phyloP scores from a whole-genome alignment of 306 rosid genomes.

The Lathyrus sativus region DNA sequence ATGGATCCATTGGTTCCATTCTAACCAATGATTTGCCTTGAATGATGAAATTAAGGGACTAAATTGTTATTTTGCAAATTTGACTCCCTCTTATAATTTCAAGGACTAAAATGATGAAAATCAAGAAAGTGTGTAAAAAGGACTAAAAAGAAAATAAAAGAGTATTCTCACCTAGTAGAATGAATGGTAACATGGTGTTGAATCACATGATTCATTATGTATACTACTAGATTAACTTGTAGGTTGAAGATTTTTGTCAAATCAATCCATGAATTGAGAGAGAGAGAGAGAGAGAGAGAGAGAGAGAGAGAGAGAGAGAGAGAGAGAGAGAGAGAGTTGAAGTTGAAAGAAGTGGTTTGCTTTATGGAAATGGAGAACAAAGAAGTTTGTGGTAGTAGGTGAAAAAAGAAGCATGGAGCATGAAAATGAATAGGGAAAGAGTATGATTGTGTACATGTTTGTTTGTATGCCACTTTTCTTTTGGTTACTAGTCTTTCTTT shows the following conservation, averaged over 20 bases:
- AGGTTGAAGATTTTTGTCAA: conserved; percentile 24
- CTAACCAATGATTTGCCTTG: conserved; percentile 22
- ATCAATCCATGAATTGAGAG: conserved; percentile 29
- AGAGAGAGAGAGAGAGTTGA: conserved; percentile 44
- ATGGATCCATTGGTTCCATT: conserved; percentile 92
- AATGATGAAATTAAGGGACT: not conserved
- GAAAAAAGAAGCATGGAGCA: conserved; percentile 37
- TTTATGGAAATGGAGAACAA: conserved; percentile 35
- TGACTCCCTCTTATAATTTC: not conserved
- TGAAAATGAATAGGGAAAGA: conserved; percentile 41
- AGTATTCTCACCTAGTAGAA: conserved; percentile 20
- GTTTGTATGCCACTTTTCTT: conserved; percentile 41
- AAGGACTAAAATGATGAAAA: not conserved
- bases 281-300: conserved; percentile 36
- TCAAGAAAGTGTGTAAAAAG: not conserved
- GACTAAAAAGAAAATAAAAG: conserved; percentile 22
- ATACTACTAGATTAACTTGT: conserved; percentile 4
- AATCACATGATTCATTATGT: conserved; percentile 28
- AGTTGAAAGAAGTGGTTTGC: conserved; percentile 31
- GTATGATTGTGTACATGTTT: conserved; percentile 41
- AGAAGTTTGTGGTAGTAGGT: conserved; percentile 52
- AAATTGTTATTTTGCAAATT: not conserved
- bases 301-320: conserved; percentile 31
- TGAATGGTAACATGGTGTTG: not conserved
- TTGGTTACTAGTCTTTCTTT: not conserved